A percentile compares a stretch with the other conserved stretches of the same genome.
phyloP scores from a whole-genome alignment of 2,329 filamentous ascomycete species.

The Camptophora hylomeconis region DNA sequence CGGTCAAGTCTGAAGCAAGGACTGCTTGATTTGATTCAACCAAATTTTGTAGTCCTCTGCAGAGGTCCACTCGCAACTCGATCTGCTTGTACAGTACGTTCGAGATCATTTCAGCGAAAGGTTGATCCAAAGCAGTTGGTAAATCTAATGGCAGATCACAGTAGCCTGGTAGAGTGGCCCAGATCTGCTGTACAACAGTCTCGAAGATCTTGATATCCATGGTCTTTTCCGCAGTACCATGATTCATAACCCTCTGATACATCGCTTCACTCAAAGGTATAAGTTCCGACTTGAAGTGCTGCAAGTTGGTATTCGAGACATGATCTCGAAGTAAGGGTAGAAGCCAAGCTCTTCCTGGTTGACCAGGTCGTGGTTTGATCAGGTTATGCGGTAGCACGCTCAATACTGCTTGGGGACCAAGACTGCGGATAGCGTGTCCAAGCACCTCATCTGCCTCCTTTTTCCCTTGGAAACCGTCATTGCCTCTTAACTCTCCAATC shows the following conservation, averaged over 20 bases:
- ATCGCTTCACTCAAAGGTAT: conserved; percentile 80
- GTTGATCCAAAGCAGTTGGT: conserved; percentile 63
- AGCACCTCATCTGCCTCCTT: conserved; percentile 89
- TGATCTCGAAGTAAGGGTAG: conserved; percentile 81
- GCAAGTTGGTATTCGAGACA: conserved; percentile 74
- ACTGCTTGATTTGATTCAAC: conserved; percentile 88
- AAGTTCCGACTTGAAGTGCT: conserved; percentile 75
- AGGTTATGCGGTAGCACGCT: conserved; percentile 77
- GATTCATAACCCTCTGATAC: conserved; percentile 77
- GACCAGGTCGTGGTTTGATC: conserved; percentile 57
- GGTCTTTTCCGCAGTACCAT: conserved; percentile 71
- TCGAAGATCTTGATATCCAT: conserved; percentile 98
- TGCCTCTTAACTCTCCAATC: conserved; percentile 76
- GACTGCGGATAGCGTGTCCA: conserved; percentile 72
- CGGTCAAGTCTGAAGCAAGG: conserved; percentile 51
- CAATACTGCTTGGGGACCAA: conserved; percentile 78
- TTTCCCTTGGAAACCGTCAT: conserved; percentile 81
- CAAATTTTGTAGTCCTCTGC: conserved; percentile 69
- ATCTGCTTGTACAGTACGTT: conserved; percentile 89
- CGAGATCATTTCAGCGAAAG: conserved; percentile 77
- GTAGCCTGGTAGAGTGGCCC: conserved; percentile 87
- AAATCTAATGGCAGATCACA: conserved; percentile 83
- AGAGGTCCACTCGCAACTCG: conserved; percentile 75
- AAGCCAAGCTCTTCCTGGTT: conserved; percentile 86
- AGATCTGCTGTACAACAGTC: conserved; percentile 88